Percentiles rank a stretch among this genome's conserved stretches.
phyloP scores from a whole-genome alignment of 345 rosid species.

The Acer negundo region DNA sequence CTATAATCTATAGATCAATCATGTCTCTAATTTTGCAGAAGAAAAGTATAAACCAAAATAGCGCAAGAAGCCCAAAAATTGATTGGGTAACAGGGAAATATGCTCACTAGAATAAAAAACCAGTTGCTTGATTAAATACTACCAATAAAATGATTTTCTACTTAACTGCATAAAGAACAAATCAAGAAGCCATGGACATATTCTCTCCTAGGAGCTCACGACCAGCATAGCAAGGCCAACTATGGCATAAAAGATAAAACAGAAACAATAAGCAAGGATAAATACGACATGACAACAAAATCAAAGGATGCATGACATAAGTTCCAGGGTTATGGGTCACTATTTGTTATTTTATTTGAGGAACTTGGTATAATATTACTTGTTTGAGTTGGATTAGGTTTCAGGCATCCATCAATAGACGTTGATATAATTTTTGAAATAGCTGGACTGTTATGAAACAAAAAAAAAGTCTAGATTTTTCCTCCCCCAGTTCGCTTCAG shows the following conservation, averaged over 20 bases:
- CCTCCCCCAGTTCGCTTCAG: neutral
- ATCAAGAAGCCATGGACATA: neutral
- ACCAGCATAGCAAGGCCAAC: neutral
- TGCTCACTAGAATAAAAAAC: neutral
- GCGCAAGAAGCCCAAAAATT: slow-evolving; percentile 1
- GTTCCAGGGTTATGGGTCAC: neutral
- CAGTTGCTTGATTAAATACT: neutral
- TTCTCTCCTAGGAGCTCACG: slow-evolving; percentile 1
- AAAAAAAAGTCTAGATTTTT: neutral
- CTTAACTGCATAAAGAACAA: neutral
- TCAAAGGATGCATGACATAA: neutral
- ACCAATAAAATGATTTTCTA: neutral
- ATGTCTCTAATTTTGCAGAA: neutral
- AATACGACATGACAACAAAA: neutral
- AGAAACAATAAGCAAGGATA: neutral
- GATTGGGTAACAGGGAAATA: neutral
- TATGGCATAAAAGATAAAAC: neutral
- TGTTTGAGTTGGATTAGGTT: neutral
- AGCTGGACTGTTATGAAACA: neutral
- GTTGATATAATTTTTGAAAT: neutral
- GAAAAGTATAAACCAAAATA: slow-evolving; percentile 2
- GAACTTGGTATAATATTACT: neutral
- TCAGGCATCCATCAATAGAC: neutral
- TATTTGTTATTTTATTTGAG: neutral
- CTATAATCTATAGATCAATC: neutral